Conservation (phyloP, 1,284 basidiomycete species). For the Ustilago trichophora region DNA sequence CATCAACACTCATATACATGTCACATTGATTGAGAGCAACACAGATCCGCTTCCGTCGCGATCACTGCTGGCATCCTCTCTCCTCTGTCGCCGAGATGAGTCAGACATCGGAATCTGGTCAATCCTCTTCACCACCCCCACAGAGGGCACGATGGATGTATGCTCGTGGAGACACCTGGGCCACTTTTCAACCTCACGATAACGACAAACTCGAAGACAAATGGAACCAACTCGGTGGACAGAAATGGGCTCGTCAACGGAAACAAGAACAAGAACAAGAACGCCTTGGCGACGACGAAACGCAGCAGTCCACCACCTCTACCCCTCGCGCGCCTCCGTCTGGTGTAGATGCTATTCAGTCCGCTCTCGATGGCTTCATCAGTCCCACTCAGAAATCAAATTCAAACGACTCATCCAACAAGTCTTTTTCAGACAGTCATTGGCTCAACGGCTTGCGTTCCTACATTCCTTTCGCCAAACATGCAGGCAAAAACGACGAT, state of each 20-base stretch:
- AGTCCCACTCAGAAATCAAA: constrained; percentile 2
- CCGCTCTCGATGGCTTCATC: constrained; percentile 17
- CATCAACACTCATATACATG: too few species aligned
- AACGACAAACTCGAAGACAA: constrained; percentile 51
- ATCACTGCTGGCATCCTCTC: too few species aligned
- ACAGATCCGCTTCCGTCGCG: too few species aligned
- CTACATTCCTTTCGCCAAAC: constrained; percentile 10
- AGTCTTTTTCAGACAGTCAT: background rate
- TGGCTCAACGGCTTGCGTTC: constrained; percentile 11
- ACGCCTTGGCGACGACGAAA: background rate
- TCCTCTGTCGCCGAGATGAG: constrained; percentile 3
- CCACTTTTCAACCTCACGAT: constrained; percentile 53
- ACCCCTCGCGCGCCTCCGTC: constrained; percentile 36
- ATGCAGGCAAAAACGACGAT: background rate
- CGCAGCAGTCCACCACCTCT: constrained; percentile 1
- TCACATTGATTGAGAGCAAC: too few species aligned
- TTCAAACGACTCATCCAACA: background rate
- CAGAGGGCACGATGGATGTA: constrained; percentile 60
- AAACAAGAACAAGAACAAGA: background rate
- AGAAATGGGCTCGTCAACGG: constrained; percentile 11
- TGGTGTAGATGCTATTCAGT: constrained; percentile 40
- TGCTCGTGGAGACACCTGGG: constrained; percentile 56
- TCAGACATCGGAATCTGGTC: constrained; percentile 8
- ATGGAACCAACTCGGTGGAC: constrained; percentile 47
- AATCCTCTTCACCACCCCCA: constrained; percentile 16